These are phyloP conservation scores for Cordyceps farinosa DNA, from an alignment of 2,329 filamentous ascomycete species.

Conservation along the genomic window DNA sequence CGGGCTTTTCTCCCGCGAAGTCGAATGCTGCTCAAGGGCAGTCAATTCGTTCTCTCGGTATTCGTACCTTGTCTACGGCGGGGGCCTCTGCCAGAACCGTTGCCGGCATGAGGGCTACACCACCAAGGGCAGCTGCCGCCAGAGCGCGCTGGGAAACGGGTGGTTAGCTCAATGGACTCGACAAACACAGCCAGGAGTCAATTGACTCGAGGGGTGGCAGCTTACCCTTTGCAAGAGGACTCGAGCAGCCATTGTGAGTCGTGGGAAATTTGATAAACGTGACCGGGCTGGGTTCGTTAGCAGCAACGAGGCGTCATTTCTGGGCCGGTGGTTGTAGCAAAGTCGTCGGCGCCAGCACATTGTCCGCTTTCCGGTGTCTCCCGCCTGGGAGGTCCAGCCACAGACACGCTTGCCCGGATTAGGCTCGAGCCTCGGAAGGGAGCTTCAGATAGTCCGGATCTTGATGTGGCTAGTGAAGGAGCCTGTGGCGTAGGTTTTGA, in stretches of 20 bases:
- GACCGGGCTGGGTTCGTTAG: neutral
- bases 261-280: neutral
- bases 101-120: constrained; percentile 45
- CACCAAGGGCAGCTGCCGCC: constrained; percentile 48
- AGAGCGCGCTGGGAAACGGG: constrained; percentile 42
- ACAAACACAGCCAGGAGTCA: neutral
- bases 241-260: constrained; percentile 18
- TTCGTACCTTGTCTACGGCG: constrained; percentile 16
- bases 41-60: neutral
- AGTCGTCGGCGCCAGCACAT: constrained; percentile 16
- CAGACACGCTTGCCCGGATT: neutral
- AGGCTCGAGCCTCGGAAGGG: constrained; percentile 11
- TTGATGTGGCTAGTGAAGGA: neutral
- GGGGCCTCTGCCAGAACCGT: constrained; percentile 52
- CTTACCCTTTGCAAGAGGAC: constrained; percentile 17
- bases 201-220: neutral
- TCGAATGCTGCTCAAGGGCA: constrained; percentile 18
- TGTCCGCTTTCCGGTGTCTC: constrained; percentile 16
- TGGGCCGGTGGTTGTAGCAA: constrained; percentile 12
- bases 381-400: neutral
- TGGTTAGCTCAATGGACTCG: constrained; percentile 28
- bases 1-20: too few relatives aligned
- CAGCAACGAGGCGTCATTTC: constrained; percentile 17
- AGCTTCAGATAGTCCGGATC: neutral
- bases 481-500: neutral